These are phyloP conservation scores for Penicillium frequentans DNA, from an alignment of 2,329 filamentous ascomycete genomes.

Conservation along the genomic window DNA sequence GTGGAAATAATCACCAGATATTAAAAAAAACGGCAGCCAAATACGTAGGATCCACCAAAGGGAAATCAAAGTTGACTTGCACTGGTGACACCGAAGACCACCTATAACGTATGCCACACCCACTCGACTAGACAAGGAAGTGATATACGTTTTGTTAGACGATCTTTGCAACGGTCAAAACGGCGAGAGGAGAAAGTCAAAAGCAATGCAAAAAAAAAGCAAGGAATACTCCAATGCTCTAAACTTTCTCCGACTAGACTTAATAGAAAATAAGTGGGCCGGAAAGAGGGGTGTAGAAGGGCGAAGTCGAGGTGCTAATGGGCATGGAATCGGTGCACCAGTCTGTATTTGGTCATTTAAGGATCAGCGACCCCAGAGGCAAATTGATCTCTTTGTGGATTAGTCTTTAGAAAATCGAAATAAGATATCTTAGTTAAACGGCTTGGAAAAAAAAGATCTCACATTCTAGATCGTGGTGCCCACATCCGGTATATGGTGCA, in stretches of 20 bases:
- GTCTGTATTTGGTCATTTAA: conserved; percentile 1
- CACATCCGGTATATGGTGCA: conserved; percentile 7
- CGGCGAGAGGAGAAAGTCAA: background rate
- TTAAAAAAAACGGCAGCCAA: conserved; percentile 17
- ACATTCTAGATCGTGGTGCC: conserved; percentile 14
- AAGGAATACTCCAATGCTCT: background rate
- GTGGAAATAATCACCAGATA: conserved; percentile 32
- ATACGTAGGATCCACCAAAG: conserved; percentile 19
- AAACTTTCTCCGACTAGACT: background rate
- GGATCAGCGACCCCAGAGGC: conserved; percentile 9
- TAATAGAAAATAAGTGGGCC: background rate
- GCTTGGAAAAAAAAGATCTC: background rate
- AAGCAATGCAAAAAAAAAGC: background rate
- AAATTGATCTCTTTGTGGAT: conserved; percentile 5
- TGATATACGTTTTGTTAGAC: conserved; percentile 2
- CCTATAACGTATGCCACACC: background rate
- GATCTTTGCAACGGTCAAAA: conserved; percentile 19
- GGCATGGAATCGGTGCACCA: conserved; percentile 3
- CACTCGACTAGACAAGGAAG: background rate
- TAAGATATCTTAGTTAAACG: conserved; percentile 2
- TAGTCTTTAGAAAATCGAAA: conserved; percentile 5
- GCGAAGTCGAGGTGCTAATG: background rate
- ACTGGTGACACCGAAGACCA: background rate
- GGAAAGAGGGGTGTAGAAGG: conserved; percentile 2
- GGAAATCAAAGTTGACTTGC: conserved; percentile 7